phyloP scores from a whole-genome alignment of 192 early-diverging fungal genomes.

The Polychytrium aggregatum region DNA sequence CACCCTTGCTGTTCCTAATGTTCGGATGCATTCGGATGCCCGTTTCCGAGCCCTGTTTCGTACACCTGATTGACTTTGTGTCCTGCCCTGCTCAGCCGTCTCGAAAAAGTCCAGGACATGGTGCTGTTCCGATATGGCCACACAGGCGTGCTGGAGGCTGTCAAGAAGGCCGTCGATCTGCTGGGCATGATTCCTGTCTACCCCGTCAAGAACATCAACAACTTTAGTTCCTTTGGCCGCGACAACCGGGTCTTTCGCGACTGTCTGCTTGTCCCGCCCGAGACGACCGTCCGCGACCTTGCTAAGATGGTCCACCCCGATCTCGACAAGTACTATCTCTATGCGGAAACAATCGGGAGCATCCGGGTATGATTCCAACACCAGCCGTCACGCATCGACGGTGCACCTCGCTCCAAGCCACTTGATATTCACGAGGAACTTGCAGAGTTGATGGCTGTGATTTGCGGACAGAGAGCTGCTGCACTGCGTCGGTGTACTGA shows the following conservation, averaged over 20 bases:
- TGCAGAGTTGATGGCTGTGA: too few relatives aligned
- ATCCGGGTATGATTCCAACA: too few relatives aligned
- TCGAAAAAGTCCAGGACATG: constrained; percentile 48
- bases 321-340: constrained; percentile 50
- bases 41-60: too few relatives aligned
- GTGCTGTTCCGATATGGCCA: constrained; percentile 74
- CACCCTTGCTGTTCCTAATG: too few relatives aligned
- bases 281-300: constrained; percentile 67
- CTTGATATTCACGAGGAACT: too few relatives aligned
- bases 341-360: constrained; percentile 66
- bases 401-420: too few relatives aligned
- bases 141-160: constrained; percentile 66
- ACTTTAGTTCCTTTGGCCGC: constrained; percentile 42
- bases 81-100: too few relatives aligned
- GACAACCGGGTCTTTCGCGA: constrained; percentile 54
- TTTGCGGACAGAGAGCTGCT: too few relatives aligned
- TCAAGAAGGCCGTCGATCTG: constrained; percentile 50
- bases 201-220: constrained; percentile 63
- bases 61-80: too few relatives aligned
- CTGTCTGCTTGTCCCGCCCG: constrained; percentile 58
- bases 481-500: too few relatives aligned
- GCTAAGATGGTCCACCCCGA: constrained; percentile 61
- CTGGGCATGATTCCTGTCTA: constrained; percentile 60
- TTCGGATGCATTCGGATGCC: too few relatives aligned
- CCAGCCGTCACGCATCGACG: too few relatives aligned